Evolutionary conservation across 768 basidiomycete genomes (phyloP), one percentile per base, ranked within the genome.

Genomic region (Cystofilobasidium capitatum): DNA sequence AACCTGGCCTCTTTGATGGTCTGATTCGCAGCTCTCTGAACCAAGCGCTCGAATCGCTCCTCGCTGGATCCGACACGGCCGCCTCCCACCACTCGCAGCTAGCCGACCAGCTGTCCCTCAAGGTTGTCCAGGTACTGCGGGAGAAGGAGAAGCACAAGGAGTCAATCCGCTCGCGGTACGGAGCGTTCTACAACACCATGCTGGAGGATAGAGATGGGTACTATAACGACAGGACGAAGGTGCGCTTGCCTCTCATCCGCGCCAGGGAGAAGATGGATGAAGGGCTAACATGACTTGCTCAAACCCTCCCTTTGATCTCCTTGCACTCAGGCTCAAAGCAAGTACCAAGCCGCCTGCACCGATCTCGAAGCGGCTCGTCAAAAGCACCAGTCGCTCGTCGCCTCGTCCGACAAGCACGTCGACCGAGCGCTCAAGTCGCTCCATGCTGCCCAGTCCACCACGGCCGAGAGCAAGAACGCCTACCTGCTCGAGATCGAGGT

Each of bases 1-100:
- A 49, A n/a, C n/a, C 44, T 45, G 14, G 44, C 13, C 20, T 20
- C 20, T 3, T 13, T 49, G n/a, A 16, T 24, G 22, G 5, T 20
- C 24, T 7, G 29, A 14, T 13, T 44, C 17, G 29, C 44, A 91
- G 89, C 76, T 86, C 89, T 2, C 74, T 91, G n/a, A 80, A 86
- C 71, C 76, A 78, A n/a, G 87, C 87, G 0, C 89, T 87, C 73
- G 79, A 83, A 44, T 82, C 83, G 74, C 81, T 90, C 57, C 83
- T 89, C 57, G 74, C 81, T 3, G 85, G 86, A 0, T 79, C 87
- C 71, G 78, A 79, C 31, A 80, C 80, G 62, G 78, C 83, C 22
- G 84, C 87, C 3, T 85, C 87, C 70, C 87, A 86, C 72, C 89
- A 90, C 74, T 73, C 83, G 62, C 81, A 79, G 70, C 79, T 87